phyloP scores from a whole-genome alignment of 192 early-diverging fungal genomes.

The Backusella morwellensis region DNA sequence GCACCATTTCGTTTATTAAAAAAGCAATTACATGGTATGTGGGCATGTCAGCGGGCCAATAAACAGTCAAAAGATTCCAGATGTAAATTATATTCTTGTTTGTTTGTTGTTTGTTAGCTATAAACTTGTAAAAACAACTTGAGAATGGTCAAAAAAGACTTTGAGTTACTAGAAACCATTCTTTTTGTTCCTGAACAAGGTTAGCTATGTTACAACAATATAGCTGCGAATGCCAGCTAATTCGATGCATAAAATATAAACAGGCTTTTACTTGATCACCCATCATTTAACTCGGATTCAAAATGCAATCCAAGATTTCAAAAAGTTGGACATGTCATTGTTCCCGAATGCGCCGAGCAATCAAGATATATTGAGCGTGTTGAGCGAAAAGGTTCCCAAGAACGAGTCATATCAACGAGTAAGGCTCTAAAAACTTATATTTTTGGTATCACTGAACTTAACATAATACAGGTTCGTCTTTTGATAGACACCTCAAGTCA shows the following conservation, averaged over 20 bases:
- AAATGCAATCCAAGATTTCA: constrained; percentile 5
- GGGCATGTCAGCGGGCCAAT: neutral
- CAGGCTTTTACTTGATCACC: constrained; percentile 5
- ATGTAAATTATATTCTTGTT: neutral
- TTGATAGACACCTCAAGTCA: neutral
- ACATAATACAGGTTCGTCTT: constrained; percentile 19
- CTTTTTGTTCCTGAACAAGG: constrained; percentile 21
- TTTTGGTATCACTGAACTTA: neutral
- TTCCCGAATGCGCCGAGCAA: neutral
- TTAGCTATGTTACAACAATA: neutral
- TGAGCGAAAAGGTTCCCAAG: neutral
- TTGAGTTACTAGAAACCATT: constrained; percentile 23
- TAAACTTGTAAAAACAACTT: neutral
- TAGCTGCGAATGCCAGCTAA: neutral
- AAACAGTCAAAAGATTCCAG: neutral
- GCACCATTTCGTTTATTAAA: no score
- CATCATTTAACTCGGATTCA: constrained; percentile 1
- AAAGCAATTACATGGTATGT: no score
- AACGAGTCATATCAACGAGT: neutral
- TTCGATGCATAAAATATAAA: neutral
- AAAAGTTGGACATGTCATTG: neutral
- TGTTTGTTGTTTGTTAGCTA: neutral
- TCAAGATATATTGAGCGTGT: neutral
- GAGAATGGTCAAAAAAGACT: neutral
- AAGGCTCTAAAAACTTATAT: neutral